Evolutionary conservation across 441 rosid species (phyloP).

Genomic region (Eutrema salsugineum): DNA sequence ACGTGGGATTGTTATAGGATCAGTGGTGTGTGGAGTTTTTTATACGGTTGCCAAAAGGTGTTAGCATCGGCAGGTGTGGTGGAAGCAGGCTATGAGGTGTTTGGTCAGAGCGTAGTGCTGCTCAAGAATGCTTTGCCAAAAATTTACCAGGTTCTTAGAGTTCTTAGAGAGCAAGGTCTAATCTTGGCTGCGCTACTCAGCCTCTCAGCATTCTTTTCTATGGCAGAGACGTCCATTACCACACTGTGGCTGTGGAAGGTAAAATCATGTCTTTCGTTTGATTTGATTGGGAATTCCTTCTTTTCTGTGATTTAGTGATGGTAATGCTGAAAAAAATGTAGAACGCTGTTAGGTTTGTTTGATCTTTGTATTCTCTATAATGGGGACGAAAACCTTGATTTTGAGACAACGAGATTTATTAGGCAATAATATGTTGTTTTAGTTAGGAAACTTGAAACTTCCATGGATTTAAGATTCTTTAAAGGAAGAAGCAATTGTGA

Average conservation of each 20-base stretch:
- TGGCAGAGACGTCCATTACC: slow-evolving; percentile 99
- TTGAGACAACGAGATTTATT: not conserved
- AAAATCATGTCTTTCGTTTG: slow-evolving; percentile 3
- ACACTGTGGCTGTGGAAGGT: slow-evolving; percentile 99
- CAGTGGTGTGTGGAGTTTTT: slow-evolving; percentile 62
- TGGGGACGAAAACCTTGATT: not conserved
- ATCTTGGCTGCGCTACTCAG: slow-evolving; percentile 76
- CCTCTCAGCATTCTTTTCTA: slow-evolving; percentile 94
- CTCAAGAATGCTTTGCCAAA: slow-evolving; percentile 79
- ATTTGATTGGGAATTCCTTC: not conserved
- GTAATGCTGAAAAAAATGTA: not conserved
- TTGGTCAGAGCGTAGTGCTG: slow-evolving; percentile 61
- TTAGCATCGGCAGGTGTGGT: slow-evolving; percentile 68
- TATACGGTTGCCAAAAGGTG: slow-evolving; percentile 58
- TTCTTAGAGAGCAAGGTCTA: slow-evolving; percentile 90
- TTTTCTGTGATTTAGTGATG: not conserved
- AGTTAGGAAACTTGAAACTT: not conserved
- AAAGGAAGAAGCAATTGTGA: not conserved
- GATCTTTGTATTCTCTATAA: not conserved
- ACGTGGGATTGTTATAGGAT: slow-evolving; percentile 57
- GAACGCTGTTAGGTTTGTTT: not conserved
- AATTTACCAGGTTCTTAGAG: slow-evolving; percentile 64
- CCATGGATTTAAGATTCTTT: not conserved
- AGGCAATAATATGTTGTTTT: too few relatives aligned
- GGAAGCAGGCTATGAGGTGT: slow-evolving; percentile 80